Conservation (phyloP, 345 rosid species). For the Corchorus olitorius region DNA sequence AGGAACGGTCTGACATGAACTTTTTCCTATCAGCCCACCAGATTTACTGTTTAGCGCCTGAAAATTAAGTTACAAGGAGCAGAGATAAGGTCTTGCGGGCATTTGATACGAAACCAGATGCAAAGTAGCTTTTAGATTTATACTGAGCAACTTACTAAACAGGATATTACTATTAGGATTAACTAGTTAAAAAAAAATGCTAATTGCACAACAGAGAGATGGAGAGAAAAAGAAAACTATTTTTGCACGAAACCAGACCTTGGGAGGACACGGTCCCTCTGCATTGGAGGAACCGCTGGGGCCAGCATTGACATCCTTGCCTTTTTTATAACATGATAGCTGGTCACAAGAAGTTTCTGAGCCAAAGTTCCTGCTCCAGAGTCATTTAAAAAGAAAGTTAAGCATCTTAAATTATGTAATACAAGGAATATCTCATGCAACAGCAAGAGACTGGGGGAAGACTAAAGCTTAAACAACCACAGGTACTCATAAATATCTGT, state of each 20-base stretch:
- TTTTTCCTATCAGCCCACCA: constrained; percentile 28
- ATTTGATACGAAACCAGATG: constrained; percentile 15
- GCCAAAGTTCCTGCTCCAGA: constrained; percentile 31
- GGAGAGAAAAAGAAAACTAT: constrained; percentile 1
- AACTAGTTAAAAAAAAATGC: not conserved
- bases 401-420: not conserved
- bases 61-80: constrained; percentile 22
- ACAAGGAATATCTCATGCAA: not conserved
- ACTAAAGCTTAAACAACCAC: not conserved
- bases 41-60: constrained; percentile 43
- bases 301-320: constrained; percentile 18
- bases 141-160: not conserved
- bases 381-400: constrained; percentile 10
- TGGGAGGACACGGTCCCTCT: constrained; percentile 22
- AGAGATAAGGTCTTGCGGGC: constrained; percentile 18
- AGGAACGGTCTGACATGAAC: constrained; percentile 24
- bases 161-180: not conserved
- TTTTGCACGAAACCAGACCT: constrained; percentile 35
- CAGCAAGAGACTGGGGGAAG: not conserved
- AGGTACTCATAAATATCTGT: not conserved
- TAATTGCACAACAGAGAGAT: not conserved
- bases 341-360: constrained; percentile 22
- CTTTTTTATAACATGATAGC: constrained; percentile 14
- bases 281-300: constrained; percentile 21
- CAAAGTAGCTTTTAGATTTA: constrained; percentile 19